These are phyloP conservation scores for Puya raimondii DNA, from an alignment of 176 grass and related monocot genomes.

Conservation along the genomic window DNA sequence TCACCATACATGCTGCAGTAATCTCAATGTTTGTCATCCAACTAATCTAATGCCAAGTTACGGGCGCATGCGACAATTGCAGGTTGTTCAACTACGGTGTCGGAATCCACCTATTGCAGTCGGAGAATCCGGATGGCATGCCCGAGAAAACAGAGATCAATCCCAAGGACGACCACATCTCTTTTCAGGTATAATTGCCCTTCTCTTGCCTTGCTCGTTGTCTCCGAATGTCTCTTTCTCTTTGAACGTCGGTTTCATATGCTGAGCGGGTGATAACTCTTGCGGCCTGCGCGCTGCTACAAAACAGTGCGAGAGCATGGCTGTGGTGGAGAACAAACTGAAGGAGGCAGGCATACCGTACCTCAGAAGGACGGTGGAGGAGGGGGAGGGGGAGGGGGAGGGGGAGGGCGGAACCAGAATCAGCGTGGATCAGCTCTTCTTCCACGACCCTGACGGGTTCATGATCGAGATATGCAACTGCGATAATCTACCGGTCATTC, in stretches of 20 bases:
- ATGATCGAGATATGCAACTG: conserved; percentile 8
- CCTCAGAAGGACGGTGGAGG: neutral
- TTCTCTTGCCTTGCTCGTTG: neutral
- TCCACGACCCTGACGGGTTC: neutral
- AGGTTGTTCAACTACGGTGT: conserved; percentile 3
- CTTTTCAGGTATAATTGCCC: neutral
- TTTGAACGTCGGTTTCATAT: neutral
- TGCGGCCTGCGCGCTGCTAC: too few relatives aligned
- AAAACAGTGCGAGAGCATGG: neutral
- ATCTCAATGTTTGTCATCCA: neutral
- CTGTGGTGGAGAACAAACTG: neutral
- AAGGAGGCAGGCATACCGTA: neutral
- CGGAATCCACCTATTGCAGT: neutral
- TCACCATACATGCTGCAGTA: neutral
- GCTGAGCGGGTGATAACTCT: too few relatives aligned
- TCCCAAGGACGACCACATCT: conserved; percentile 2
- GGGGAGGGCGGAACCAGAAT: neutral
- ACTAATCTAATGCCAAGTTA: neutral
- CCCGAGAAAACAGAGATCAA: neutral
- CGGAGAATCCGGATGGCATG: neutral
- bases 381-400: neutral
- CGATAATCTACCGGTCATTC: neutral
- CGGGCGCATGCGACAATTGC: too few relatives aligned
- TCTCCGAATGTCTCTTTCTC: neutral
- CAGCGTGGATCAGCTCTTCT: neutral